phyloP scores from a whole-genome alignment of 306 rosid genomes.

The Trifolium repens region DNA sequence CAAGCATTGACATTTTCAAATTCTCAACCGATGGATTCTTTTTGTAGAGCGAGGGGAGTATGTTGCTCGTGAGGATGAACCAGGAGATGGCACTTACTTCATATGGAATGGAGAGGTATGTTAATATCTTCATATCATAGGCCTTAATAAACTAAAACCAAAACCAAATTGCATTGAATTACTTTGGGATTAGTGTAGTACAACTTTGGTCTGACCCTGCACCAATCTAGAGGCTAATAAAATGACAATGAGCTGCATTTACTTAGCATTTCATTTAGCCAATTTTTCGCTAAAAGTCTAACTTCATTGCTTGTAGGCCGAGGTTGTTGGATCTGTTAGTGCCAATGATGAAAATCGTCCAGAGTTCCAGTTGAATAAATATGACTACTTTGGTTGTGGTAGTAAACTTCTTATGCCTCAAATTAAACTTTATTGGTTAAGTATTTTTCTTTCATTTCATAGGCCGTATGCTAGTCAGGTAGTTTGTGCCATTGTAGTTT shows the following conservation, averaged over 20 bases:
- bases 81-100: slow-evolving; percentile 81
- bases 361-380: slow-evolving; percentile 74
- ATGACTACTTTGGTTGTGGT: slow-evolving; percentile 87
- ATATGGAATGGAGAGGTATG: slow-evolving; percentile 91
- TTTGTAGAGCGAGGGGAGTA: slow-evolving; percentile 66
- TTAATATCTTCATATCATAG: slow-evolving; percentile 25
- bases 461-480: slow-evolving; percentile 6
- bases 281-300: not conserved
- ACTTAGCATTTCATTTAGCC: not conserved
- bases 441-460: slow-evolving; percentile 20
- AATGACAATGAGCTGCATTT: slow-evolving; percentile 2
- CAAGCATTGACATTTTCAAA: slow-evolving; percentile 8
- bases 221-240: slow-evolving; percentile 7
- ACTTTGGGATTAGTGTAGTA: slow-evolving; percentile 26
- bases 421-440: slow-evolving; percentile 25
- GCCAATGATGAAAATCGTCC: slow-evolving; percentile 65
- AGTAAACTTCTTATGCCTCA: slow-evolving; percentile 39
- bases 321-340: slow-evolving; percentile 62
- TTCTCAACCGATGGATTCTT: slow-evolving; percentile 28
- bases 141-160: not conserved
- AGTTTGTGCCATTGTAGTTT: slow-evolving; percentile 15
- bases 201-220: slow-evolving; percentile 10
- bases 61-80: slow-evolving; percentile 80
- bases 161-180: slow-evolving; percentile 22
- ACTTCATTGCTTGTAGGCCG: slow-evolving; percentile 64